These are phyloP conservation scores for Candida verbasci DNA, from an alignment of 805 yeast genomes.

Conservation along the genomic window DNA sequence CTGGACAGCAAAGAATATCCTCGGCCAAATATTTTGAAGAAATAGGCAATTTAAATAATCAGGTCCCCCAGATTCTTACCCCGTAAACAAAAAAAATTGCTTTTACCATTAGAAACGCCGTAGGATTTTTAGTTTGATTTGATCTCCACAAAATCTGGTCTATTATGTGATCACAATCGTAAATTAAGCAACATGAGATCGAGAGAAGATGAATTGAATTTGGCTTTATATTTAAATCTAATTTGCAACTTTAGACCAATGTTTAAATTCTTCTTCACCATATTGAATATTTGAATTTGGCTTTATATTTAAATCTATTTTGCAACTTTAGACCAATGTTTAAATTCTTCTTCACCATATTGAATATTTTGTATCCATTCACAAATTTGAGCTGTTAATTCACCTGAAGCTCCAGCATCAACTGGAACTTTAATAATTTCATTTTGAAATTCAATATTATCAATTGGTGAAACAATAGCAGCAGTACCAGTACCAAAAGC, in stretches of 20 bases:
- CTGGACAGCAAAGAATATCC: too few species aligned
- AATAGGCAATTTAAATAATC: too few species aligned
- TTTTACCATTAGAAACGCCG: too few species aligned
- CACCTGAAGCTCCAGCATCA: constrained; percentile 73
- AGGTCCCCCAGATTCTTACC: background rate
- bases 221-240: too few species aligned
- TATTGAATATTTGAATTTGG: constrained; percentile 87
- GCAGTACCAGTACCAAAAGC: constrained; percentile 98
- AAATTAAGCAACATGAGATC: too few species aligned
- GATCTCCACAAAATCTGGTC: background rate
- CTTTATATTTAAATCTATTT: too few species aligned
- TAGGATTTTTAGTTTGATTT: background rate
- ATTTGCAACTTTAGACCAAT: constrained; percentile 43
- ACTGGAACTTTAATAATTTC: constrained; percentile 73
- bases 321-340: constrained; percentile 45
- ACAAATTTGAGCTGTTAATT: constrained; percentile 70
- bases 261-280: constrained; percentile 67
- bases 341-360: constrained; percentile 76
- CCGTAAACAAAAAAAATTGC: background rate
- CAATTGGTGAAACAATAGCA: constrained; percentile 92
- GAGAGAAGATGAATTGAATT: too few species aligned
- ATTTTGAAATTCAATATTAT: constrained; percentile 78
- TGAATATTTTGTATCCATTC: constrained; percentile 87
- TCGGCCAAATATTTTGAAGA: too few species aligned
- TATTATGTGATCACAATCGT: too few species aligned